phyloP scores from a whole-genome alignment of 768 basidiomycete genomes.

The Tricholoma furcatifolium region DNA sequence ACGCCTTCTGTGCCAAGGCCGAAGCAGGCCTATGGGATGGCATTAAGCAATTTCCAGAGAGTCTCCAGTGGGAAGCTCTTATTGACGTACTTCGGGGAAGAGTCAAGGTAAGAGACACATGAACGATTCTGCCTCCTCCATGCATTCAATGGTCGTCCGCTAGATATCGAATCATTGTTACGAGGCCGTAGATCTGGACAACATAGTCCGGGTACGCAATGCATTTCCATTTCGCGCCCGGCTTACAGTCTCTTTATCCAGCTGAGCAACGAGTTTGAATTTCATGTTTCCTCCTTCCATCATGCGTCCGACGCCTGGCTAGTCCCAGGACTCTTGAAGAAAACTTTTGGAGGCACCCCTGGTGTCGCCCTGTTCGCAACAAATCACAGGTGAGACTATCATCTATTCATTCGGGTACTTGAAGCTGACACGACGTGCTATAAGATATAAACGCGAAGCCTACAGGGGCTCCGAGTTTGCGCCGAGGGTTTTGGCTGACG shows the following conservation, averaged over 20 bases:
- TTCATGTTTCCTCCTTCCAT: slow-evolving; percentile 79
- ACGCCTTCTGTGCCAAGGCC: slow-evolving; percentile 65
- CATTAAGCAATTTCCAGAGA: slow-evolving; percentile 61
- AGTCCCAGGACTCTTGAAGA: slow-evolving; percentile 79
- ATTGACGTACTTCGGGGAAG: slow-evolving; percentile 84
- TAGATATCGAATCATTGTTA: slow-evolving; percentile 70
- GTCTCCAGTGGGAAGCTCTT: slow-evolving; percentile 70
- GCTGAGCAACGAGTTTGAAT: slow-evolving; percentile 90
- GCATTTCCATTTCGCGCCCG: not conserved
- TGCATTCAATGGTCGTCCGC: not conserved
- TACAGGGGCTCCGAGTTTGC: slow-evolving; percentile 82
- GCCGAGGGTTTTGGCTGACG: slow-evolving; percentile 69
- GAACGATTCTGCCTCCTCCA: not conserved
- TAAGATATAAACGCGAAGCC: slow-evolving; percentile 46
- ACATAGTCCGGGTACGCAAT: slow-evolving; percentile 57
- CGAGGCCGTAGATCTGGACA: slow-evolving; percentile 72
- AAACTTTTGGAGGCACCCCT: slow-evolving; percentile 65
- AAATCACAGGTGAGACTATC: slow-evolving; percentile 50
- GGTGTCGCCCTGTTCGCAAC: slow-evolving; percentile 81
- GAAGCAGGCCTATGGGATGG: slow-evolving; percentile 46
- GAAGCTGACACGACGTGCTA: not conserved
- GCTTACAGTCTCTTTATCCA: slow-evolving; percentile 23
- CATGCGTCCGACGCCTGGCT: slow-evolving; percentile 90
- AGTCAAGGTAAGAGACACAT: slow-evolving; percentile 58
- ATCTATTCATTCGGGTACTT: not conserved